Percentiles rank a stretch among this genome's conserved stretches.
These are phyloP conservation scores for Malus hybrid DNA, from an alignment of 331 rosid species.

Conservation along the genomic window DNA sequence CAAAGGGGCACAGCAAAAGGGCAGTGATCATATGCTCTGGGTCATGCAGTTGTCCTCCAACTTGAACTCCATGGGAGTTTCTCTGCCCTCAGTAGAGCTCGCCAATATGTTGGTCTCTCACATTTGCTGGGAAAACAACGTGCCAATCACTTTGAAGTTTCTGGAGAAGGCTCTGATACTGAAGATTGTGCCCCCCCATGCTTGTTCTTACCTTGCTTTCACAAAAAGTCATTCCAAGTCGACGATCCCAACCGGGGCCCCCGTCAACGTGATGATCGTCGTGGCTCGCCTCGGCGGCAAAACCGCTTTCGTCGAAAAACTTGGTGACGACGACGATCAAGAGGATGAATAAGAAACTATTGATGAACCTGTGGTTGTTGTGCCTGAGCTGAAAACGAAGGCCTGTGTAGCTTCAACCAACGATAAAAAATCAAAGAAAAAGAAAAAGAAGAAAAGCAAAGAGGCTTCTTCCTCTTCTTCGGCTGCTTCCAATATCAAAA, in stretches of 20 bases:
- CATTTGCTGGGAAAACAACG: constrained; percentile 93
- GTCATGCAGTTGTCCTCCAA: constrained; percentile 65
- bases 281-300: no score
- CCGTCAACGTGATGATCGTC: no score
- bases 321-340: constrained; percentile 13
- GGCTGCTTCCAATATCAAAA: constrained; percentile 28
- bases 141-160: constrained; percentile 83
- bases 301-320: no score
- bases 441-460: constrained; percentile 80
- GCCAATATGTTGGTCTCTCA: constrained; percentile 72
- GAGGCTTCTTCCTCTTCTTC: constrained; percentile 33
- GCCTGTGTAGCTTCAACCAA: constrained; percentile 31
- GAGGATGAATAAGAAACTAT: constrained; percentile 33
- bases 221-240: constrained; percentile 73
- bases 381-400: constrained; percentile 20
- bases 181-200: constrained; percentile 68
- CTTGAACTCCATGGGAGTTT: constrained; percentile 68
- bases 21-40: constrained; percentile 30
- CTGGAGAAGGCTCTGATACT: constrained; percentile 67
- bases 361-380: constrained; percentile 19
- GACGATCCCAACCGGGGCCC: constrained; percentile 54
- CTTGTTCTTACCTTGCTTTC: constrained; percentile 79
- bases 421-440: constrained; percentile 60
- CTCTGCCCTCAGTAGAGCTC: constrained; percentile 67
- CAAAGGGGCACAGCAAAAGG: no score